Conservation (phyloP, 352 stramenopile species). For the Peronospora belbahrii region DNA sequence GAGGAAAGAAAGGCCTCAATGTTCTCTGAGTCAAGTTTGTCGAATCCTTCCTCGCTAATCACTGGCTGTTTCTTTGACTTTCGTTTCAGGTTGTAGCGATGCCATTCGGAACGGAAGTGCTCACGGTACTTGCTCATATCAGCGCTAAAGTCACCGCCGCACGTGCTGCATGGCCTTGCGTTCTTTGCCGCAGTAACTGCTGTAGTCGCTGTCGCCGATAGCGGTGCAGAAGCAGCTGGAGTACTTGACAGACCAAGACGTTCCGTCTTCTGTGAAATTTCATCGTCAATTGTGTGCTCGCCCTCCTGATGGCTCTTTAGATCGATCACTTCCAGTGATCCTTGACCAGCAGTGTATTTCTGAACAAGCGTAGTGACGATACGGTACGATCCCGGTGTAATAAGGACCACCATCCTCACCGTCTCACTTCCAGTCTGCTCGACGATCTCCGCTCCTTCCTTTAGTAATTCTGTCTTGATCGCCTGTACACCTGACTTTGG, state of each 20-base stretch:
- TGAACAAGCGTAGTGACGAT: constrained; percentile 66
- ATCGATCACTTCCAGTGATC: constrained; percentile 87
- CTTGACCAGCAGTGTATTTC: constrained; percentile 39
- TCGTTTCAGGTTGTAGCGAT: constrained; percentile 95
- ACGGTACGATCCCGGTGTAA: constrained; percentile 70
- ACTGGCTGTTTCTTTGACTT: constrained; percentile 86
- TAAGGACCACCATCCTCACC: constrained; percentile 59
- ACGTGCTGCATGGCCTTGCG: constrained; percentile 85
- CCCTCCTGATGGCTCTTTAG: constrained; percentile 90
- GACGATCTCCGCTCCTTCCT: constrained; percentile 59
- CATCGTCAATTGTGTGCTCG: constrained; percentile 86
- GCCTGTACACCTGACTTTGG: constrained; percentile 34
- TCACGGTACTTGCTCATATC: constrained; percentile 81
- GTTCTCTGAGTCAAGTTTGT: constrained; percentile 41
- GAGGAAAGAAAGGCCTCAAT: constrained; percentile 59
- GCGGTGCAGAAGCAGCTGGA: constrained; percentile 4
- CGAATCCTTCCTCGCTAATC: constrained; percentile 66
- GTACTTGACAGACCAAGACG: constrained; percentile 41
- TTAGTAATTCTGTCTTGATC: constrained; percentile 54
- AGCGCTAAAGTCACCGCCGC: constrained; percentile 86
- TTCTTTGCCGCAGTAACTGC: constrained; percentile 30
- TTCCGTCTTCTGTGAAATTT: constrained; percentile 85
- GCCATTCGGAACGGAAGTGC: constrained; percentile 95
- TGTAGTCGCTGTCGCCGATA: constrained; percentile 2
- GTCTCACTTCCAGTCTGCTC: constrained; percentile 54